These are phyloP conservation scores for Rhodamnia rubescens DNA, from an alignment of 345 rosid species.

Conservation along the genomic window DNA sequence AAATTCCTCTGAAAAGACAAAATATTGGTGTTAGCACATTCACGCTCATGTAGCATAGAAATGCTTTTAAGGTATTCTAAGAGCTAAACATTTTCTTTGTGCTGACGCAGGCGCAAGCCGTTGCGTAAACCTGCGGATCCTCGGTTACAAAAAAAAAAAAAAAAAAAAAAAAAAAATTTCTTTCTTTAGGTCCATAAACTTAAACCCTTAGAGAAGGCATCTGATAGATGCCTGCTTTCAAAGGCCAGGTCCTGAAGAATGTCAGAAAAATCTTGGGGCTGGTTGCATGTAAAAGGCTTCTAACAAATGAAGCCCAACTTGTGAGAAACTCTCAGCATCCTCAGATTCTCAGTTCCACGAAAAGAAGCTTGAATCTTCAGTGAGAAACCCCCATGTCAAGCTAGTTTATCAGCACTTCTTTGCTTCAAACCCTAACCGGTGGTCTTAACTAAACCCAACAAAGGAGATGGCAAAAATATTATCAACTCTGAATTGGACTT, in stretches of 20 bases:
- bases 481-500: neutral
- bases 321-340: neutral
- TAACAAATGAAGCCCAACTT: neutral
- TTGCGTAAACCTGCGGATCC: too few relatives aligned
- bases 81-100: neutral
- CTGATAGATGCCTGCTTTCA: neutral
- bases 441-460: neutral
- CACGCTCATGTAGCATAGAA: neutral
- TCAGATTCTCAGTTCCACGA: neutral
- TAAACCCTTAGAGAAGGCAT: neutral
- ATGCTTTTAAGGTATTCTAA: neutral
- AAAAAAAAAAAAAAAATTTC: too few relatives aligned
- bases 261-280: neutral
- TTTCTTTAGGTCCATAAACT: neutral
- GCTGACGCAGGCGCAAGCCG: too few relatives aligned
- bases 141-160: too few relatives aligned
- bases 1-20: neutral
- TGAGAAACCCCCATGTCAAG: neutral
- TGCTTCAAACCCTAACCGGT: neutral
- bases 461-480: neutral
- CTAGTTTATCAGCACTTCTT: neutral
- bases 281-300: neutral
- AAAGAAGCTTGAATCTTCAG: neutral
- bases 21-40: neutral
- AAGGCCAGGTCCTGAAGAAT: neutral